phyloP scores from a whole-genome alignment of 805 yeast species.

The Dipodascus albidus region DNA sequence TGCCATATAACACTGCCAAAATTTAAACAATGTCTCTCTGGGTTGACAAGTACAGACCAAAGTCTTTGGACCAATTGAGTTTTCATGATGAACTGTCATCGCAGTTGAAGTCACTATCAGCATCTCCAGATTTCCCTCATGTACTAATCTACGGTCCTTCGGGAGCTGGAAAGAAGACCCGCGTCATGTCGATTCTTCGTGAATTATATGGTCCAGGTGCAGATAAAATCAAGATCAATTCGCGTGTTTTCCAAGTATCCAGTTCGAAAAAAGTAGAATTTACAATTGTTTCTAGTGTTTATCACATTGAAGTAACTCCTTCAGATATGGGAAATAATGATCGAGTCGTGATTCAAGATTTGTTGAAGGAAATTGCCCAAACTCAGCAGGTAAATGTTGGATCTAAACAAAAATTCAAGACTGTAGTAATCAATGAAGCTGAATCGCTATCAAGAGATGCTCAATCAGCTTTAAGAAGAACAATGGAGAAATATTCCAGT shows the following conservation, averaged over 20 bases:
- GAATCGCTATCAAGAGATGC: slow-evolving; percentile 86
- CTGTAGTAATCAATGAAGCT: slow-evolving; percentile 74
- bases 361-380: slow-evolving; percentile 88
- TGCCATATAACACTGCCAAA: too few species aligned
- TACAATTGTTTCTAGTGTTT: slow-evolving; percentile 83
- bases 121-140: slow-evolving; percentile 79
- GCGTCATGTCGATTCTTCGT: slow-evolving; percentile 67
- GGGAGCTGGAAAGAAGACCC: slow-evolving; percentile 95
- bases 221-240: slow-evolving; percentile 79
- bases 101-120: slow-evolving; percentile 42
- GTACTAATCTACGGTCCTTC: slow-evolving; percentile 87
- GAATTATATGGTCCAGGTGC: slow-evolving; percentile 78
- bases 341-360: slow-evolving; percentile 86
- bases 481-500: slow-evolving; percentile 89
- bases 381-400: slow-evolving; percentile 87
- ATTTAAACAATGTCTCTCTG: slow-evolving; percentile 70
- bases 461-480: slow-evolving; percentile 88
- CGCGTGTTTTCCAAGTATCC: slow-evolving; percentile 66
- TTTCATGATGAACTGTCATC: slow-evolving; percentile 57
- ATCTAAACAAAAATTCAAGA: slow-evolving; percentile 34
- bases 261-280: slow-evolving; percentile 75
- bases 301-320: slow-evolving; percentile 92
- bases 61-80: slow-evolving; percentile 45
- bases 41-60: slow-evolving; percentile 93
- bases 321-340: slow-evolving; percentile 95